Percentiles rank a stretch among this genome's conserved stretches.
Conservation (phyloP, 805 yeast species). For the Candida nemodendra region DNA sequence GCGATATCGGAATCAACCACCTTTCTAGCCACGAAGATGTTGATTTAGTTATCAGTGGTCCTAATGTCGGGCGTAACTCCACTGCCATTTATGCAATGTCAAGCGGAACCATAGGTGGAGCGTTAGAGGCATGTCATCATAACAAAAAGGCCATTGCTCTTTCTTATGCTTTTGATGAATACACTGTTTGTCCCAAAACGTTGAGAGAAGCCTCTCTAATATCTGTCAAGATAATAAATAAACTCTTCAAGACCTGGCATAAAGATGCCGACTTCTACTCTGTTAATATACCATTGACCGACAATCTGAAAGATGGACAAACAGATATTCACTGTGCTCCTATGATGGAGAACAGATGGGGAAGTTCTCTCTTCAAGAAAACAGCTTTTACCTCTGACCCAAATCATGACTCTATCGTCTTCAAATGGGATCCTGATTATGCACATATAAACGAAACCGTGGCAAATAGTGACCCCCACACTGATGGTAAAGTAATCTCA, state of each 20-base stretch:
- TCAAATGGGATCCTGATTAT: conserved; percentile 77
- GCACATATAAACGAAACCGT: conserved; percentile 52
- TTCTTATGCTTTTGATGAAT: conserved; percentile 68
- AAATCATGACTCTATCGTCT: conserved; percentile 25
- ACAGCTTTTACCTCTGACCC: conserved; percentile 7
- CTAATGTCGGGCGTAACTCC: conserved; percentile 86
- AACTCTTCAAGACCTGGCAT: conserved; percentile 56
- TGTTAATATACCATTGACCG: conserved; percentile 69
- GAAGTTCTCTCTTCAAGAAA: conserved; percentile 20
- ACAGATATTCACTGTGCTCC: conserved; percentile 69
- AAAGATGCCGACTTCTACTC: conserved; percentile 62
- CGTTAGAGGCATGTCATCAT: conserved; percentile 77
- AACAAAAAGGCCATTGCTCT: conserved; percentile 68
- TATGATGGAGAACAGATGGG: conserved; percentile 74
- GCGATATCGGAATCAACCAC: conserved; percentile 79
- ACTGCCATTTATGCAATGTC: conserved; percentile 80
- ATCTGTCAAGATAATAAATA: conserved; percentile 56
- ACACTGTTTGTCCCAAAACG: conserved; percentile 42
- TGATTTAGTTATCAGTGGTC: conserved; percentile 84
- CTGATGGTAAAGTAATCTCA: conserved; percentile 88
- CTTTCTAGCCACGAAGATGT: conserved; percentile 53
- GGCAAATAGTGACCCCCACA: conserved; percentile 37
- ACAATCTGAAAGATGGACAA: conserved; percentile 40
- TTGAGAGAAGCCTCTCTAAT: conserved; percentile 60
- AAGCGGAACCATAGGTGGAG: conserved; percentile 90